These are phyloP conservation scores for Triticum aestivum DNA, from an alignment of 176 grass and related monocot species.

Conservation along the genomic window IWGSC_CS_RefSeq_v2.1 NC_057809.1:40209129-40209628, in stretches of 20 bases:
- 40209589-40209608: not conserved
- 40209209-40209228: not conserved
- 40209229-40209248: accelerated
- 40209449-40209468: not conserved
- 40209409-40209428: not conserved
- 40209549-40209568: accelerated
- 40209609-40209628: not conserved
- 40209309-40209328: not conserved
- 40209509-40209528: not conserved
- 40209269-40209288: not conserved
- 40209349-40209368: not conserved
- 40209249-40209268: not conserved
- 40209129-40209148: not conserved
- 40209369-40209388: not conserved
- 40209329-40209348: slow-evolving; percentile 8
- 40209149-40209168: not conserved
- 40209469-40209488: not conserved
- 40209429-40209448: slow-evolving; percentile 2
- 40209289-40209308: not conserved
- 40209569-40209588: not conserved
- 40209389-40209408: not conserved
- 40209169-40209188: not conserved
- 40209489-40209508: slow-evolving; percentile 5
- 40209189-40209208: not conserved
- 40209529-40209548: not conserved